Percentiles rank a stretch among this genome's conserved stretches.
Evolutionary conservation across 208 protist species (phyloP).

Genomic region (Wallacemonas sp.): DNA sequence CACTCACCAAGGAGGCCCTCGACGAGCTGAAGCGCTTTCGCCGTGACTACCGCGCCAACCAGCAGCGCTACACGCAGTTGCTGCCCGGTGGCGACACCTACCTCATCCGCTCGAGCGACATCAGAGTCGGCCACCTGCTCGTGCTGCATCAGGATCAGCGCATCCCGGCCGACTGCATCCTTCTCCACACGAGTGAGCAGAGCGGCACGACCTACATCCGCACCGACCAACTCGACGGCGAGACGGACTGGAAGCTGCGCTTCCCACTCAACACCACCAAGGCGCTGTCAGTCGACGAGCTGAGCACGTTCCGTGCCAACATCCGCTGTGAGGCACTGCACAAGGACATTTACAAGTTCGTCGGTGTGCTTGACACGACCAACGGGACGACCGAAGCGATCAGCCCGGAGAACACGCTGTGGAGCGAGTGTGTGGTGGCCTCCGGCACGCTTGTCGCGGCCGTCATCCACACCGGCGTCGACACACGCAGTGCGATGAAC

Average conservation of each 20-base stretch:
- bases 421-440: slow-evolving; percentile 97
- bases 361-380: slow-evolving; percentile 74
- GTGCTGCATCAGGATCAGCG: slow-evolving; percentile 91
- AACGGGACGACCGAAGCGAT: slow-evolving; percentile 70
- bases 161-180: slow-evolving; percentile 96
- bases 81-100: slow-evolving; percentile 43
- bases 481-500: slow-evolving; percentile 97
- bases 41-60: slow-evolving; percentile 87
- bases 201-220: slow-evolving; percentile 96
- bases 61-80: slow-evolving; percentile 71
- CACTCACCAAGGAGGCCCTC: slow-evolving; percentile 92
- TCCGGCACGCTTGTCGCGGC: slow-evolving; percentile 74
- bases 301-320: slow-evolving; percentile 53
- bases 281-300: slow-evolving; percentile 26
- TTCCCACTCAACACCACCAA: slow-evolving; percentile 67
- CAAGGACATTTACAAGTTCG: slow-evolving; percentile 98
- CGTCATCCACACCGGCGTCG: slow-evolving; percentile 94
- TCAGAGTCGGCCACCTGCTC: slow-evolving; percentile 96
- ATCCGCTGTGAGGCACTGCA: slow-evolving; percentile 75
- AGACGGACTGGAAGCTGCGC: slow-evolving; percentile 98
- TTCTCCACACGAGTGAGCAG: slow-evolving; percentile 95
- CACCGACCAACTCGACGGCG: slow-evolving; percentile 99
- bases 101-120: slow-evolving; percentile 68
- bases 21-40: slow-evolving; percentile 94
- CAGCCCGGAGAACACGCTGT: slow-evolving; percentile 96